Base-by-base conservation (phyloP, 176 grass and related monocot genomes). In the Tuctoria greenei region DNA sequence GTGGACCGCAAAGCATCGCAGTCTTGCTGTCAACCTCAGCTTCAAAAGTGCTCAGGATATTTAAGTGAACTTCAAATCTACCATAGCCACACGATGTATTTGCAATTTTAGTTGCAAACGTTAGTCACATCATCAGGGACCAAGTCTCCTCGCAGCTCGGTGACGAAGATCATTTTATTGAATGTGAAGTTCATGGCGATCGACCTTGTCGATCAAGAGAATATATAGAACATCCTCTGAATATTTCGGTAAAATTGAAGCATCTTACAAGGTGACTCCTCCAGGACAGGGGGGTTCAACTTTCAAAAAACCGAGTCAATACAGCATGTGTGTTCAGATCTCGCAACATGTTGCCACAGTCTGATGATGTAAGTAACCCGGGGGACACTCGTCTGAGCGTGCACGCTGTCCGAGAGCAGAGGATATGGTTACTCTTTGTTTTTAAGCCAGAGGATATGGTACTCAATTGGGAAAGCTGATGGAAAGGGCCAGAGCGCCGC, bases 391-490 rank as follows among this genome's bases (percentile, higher is more conserved):
- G 24, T 58, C 73, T 72, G 79, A 49, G 18, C 44, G 34, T n/a
- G 73, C 85, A 87, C 61, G 74, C 60, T 55, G 68, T 54, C 68
- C 34, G 20, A 78, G 69, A 15, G 34, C 61, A 74, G 52, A 73
- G 8, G 74, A 87, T 87, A 87, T 67, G 34, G 59, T 87, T n/a
- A n/a, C n/a, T n/a, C n/a, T n/a, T n/a, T n/a, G n/a, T n/a, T n/a
- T n/a, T n/a, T n/a, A n/a, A n/a, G n/a, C n/a, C 61, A 74, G 52
- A 73, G 8, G 74, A 87, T 87, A 87, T 67, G 34, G 59, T 87
- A 51, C 85, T 87, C 75, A 82, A 87, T 67, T 78, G 20, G 67
- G 79, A 82, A 81, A 87, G 67, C 61, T 72, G 60, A 72, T 75
- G 51, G 54, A 75, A 41, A 35, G 47, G 64, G 63, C 31, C 51